These are phyloP conservation scores for Przewalskia tangutica DNA, from an alignment of 257 asterid genomes.

Conservation along the genomic window DNA sequence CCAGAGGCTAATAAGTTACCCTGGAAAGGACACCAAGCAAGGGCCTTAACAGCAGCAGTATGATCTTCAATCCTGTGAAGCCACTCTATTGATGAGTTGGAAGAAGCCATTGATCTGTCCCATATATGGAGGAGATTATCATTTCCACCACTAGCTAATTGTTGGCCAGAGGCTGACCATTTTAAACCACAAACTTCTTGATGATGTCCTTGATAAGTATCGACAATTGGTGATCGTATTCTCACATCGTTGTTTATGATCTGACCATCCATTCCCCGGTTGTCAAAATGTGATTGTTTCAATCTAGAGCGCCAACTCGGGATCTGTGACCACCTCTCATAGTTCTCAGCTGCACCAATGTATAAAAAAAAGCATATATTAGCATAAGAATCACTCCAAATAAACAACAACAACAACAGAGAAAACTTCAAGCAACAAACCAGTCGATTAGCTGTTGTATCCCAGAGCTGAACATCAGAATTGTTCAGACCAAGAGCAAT, in stretches of 20 bases:
- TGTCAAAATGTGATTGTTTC: conserved; percentile 21
- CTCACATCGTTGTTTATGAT: conserved; percentile 17
- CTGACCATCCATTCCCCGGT: conserved; percentile 25
- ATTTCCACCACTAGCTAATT: conserved; percentile 32
- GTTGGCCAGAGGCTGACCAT: conserved; percentile 31
- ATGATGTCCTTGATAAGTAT: conserved; percentile 16
- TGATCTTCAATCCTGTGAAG: conserved; percentile 25
- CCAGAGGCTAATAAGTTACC: conserved; percentile 20
- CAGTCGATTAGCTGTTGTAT: conserved; percentile 35
- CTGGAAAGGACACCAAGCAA: conserved; percentile 32
- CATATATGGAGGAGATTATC: conserved; percentile 27
- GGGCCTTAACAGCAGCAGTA: conserved; percentile 31
- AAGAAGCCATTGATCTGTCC: conserved; percentile 17
- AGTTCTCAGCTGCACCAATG: conserved; percentile 30
- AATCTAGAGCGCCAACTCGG: conserved; percentile 18
- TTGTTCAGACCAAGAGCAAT: conserved; percentile 47
- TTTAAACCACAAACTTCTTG: conserved; percentile 23
- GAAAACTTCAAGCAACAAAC: conserved; percentile 9
- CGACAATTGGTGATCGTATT: neutral
- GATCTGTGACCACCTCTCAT: conserved; percentile 22
- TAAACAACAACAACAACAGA: neutral
- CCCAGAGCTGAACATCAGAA: conserved; percentile 55
- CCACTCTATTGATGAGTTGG: conserved; percentile 13
- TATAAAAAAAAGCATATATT: neutral
- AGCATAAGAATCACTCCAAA: neutral